Base-by-base conservation (phyloP, 768 basidiomycete species). In the Suillus variegatus region DNA sequence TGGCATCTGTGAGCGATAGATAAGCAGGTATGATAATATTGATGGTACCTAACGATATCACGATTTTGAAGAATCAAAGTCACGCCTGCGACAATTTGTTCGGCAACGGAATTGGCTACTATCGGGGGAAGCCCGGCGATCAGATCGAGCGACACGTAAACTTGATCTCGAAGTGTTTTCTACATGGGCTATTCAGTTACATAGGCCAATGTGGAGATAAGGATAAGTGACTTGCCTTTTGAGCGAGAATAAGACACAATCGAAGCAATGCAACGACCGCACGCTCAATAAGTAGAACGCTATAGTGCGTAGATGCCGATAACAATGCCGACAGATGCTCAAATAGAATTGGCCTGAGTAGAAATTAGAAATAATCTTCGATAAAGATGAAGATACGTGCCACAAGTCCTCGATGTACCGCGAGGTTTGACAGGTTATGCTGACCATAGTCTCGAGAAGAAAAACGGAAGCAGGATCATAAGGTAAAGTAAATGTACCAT, bases 391-490 rank as follows among this genome's bases (percentile, higher is more conserved):
- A 64, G 36, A 32, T 8, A 75, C 88, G 69, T 69, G 93, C 97
- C 97, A 99, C 49, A 94, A 84, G 54, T 99, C 95, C 64, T 90
- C 90, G 35, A 98, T 90, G 69, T 90, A 85, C 66, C 89, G 85
- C 9, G 89, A 85, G 2, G 90, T 86, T 65, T 93, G 88, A 67
- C 86, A 88, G 2, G 91, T 85, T 47, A 99, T 88, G 76, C 94
- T 97, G 68, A 94, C 88, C 91, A 98, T 97, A 60, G 88, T 93
- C 77, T 99, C 97, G 66, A 99, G 78, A 44, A 99, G 87, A 79
- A 98, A 97, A 1, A 97, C 90, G 9, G 95, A 93, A 4, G 95
- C 93, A 13, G 97, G 95, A 74, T 99, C 97, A 71, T 99, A 99
- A 12, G 96, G 88, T 10, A 97, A 78, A 60, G 89, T 84, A 62